These are phyloP conservation scores for Malus sylvestris DNA, from an alignment of 306 rosid species.

Conservation along the genomic window DNA sequence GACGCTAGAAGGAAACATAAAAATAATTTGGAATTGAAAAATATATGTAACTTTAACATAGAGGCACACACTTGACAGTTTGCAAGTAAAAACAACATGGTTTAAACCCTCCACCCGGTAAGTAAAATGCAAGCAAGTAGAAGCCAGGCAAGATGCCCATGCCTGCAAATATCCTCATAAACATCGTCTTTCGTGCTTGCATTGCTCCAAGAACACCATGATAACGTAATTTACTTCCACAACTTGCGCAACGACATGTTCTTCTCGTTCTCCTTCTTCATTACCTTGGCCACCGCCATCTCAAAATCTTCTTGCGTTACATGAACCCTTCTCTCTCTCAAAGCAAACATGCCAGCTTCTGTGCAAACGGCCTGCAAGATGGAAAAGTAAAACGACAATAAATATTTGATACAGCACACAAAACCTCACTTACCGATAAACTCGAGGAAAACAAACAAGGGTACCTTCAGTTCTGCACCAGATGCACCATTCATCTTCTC, in stretches of 20 bases:
- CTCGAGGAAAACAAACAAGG: not conserved
- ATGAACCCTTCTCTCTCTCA: constrained; percentile 94
- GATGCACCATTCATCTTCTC: constrained; percentile 99
- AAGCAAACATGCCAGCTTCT: constrained; percentile 98
- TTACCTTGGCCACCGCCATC: constrained; percentile 99
- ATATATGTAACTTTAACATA: not conserved
- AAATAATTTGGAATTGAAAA: not conserved
- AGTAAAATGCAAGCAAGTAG: not conserved
- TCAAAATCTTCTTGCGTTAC: constrained; percentile 97
- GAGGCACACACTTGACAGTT: not conserved
- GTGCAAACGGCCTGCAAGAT: constrained; percentile 90
- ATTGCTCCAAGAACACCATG: not conserved
- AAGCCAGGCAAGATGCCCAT: not conserved
- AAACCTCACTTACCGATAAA: not conserved
- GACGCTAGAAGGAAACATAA: not conserved
- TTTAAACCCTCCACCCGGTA: not conserved
- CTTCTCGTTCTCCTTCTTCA: constrained; percentile 94
- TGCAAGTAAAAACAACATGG: not conserved
- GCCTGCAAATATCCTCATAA: not conserved
- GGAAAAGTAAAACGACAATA: not conserved
- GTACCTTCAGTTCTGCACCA: constrained; percentile 98
- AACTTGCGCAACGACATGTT: constrained; percentile 95
- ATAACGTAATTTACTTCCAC: constrained; percentile 54
- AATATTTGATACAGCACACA: not conserved
- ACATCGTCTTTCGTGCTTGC: not conserved